These are phyloP conservation scores for Conringia planisiliqua DNA, from an alignment of 345 rosid species.

Conservation along the genomic window DNA sequence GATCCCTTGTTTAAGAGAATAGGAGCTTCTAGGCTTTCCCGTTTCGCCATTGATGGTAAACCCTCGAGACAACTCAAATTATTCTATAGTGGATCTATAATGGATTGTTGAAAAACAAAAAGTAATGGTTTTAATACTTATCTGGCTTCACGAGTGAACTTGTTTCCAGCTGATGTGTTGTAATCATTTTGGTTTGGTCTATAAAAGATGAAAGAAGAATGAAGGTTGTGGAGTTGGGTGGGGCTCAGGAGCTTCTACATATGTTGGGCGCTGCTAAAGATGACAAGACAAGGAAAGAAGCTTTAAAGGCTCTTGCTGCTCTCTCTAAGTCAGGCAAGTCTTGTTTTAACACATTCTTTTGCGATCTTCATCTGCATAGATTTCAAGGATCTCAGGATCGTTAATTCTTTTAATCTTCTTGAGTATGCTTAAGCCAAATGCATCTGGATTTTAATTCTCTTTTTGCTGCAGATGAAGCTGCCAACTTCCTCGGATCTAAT, in stretches of 20 bases:
- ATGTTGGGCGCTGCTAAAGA: constrained; percentile 82
- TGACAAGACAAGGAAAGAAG: constrained; percentile 74
- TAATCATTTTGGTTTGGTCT: neutral
- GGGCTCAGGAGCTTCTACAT: constrained; percentile 69
- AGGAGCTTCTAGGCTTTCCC: constrained; percentile 89
- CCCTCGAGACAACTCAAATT: neutral
- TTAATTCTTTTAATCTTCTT: neutral
- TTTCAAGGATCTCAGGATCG: neutral
- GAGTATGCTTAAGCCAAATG: neutral
- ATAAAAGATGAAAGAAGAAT: constrained; percentile 74
- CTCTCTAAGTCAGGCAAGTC: constrained; percentile 60
- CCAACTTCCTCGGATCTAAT: constrained; percentile 46
- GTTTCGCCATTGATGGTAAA: constrained; percentile 78
- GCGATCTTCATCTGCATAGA: neutral
- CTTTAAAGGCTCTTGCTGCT: constrained; percentile 73
- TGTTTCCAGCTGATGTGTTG: neutral
- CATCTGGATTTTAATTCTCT: neutral
- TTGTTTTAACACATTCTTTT: neutral
- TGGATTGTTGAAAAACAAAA: neutral
- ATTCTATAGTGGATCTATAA: neutral
- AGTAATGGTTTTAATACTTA: neutral
- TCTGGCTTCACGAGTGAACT: neutral
- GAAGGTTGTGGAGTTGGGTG: constrained; percentile 88
- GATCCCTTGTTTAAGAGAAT: constrained; percentile 90
- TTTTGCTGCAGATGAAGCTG: constrained; percentile 66